Conservation (phyloP, 2,329 filamentous ascomycete species). For the Fusarium sp. region DNA sequence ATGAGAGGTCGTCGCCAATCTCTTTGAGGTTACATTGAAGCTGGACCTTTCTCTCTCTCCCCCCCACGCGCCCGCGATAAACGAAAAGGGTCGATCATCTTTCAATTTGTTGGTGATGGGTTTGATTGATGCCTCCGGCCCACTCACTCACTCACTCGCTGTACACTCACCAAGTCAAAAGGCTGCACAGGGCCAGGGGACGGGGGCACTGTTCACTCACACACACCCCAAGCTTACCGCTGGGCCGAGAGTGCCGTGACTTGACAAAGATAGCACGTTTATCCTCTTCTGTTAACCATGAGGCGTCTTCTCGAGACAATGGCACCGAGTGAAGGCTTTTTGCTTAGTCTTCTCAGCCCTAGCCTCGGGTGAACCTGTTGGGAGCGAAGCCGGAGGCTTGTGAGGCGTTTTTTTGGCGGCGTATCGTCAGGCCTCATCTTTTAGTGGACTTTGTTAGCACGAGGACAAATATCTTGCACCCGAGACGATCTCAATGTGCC, state of each 20-base stretch:
- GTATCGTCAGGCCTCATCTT: neutral
- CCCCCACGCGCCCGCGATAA: neutral
- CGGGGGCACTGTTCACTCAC: neutral
- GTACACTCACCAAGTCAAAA: too few relatives aligned
- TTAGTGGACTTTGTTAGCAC: neutral
- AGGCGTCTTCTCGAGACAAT: neutral
- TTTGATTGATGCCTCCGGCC: neutral
- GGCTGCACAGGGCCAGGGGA: too few relatives aligned
- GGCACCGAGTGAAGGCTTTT: neutral
- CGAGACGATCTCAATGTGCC: slow-evolving; percentile 3
- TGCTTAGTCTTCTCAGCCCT: neutral
- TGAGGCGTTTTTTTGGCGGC: neutral
- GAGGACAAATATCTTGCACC: neutral
- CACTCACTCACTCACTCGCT: neutral
- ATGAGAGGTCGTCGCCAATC: neutral
- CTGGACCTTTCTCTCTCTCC: neutral
- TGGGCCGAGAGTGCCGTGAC: neutral
- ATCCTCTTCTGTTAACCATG: neutral
- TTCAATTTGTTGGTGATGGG: neutral
- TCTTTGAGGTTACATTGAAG: neutral
- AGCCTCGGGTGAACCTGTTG: neutral
- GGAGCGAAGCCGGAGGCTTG: neutral
- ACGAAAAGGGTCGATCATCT: neutral
- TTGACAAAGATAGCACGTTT: neutral
- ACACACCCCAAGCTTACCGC: neutral